These are phyloP conservation scores for Datisca glomerata DNA, from an alignment of 306 rosid species.

Conservation along the genomic window DNA sequence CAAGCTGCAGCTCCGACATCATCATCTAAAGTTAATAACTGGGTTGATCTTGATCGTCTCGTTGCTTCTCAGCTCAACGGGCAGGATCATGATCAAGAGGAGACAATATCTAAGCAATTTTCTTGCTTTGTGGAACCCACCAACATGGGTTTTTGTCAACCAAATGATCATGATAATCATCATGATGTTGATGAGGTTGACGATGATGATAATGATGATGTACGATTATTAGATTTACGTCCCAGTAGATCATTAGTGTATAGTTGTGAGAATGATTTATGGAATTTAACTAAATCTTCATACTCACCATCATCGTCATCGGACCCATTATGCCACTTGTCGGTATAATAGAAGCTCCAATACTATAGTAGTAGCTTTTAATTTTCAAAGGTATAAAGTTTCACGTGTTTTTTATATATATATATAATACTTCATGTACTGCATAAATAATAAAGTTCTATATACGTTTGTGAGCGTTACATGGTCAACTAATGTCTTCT, in stretches of 20 bases:
- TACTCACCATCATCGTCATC: conserved; percentile 29
- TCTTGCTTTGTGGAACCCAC: conserved; percentile 23
- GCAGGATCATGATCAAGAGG: no score
- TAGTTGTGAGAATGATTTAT: conserved; percentile 23
- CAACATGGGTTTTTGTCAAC: conserved; percentile 16
- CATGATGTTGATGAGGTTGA: no score
- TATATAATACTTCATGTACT: no score
- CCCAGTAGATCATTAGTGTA: conserved; percentile 16
- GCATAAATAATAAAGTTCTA: no score
- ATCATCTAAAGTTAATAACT: conserved; percentile 15
- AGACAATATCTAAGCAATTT: conserved; percentile 19
- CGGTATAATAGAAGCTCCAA: conserved; percentile 31
- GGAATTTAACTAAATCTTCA: conserved; percentile 31
- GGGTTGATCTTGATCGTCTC: conserved; percentile 38
- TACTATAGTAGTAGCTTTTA: no score
- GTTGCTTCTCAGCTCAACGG: conserved; percentile 52
- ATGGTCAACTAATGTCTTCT: no score
- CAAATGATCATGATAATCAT: conserved; percentile 8
- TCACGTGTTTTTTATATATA: no score
- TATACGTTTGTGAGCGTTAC: no score
- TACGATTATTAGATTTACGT: conserved; percentile 25
- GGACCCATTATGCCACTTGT: conserved; percentile 49
- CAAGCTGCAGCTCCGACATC: conserved; percentile 4
- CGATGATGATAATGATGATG: conserved; percentile 11
- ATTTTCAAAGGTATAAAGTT: no score